Percentiles rank a stretch among this genome's conserved stretches.
Evolutionary conservation across 2,329 filamentous ascomycete species (phyloP).

Genomic region (Aureobasidium leucospermi): DNA sequence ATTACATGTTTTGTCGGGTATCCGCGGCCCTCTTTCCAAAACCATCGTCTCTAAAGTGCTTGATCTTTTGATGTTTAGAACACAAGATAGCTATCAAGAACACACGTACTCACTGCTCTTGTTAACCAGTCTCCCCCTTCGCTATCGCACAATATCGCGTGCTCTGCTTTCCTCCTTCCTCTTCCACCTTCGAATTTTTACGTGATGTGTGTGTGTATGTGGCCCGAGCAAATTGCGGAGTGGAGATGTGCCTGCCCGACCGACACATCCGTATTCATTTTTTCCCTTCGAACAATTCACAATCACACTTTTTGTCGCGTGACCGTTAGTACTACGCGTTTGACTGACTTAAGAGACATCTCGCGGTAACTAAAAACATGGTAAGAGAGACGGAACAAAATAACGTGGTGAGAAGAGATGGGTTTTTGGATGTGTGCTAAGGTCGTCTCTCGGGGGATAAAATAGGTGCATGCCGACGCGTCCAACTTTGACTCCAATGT

Average conservation of each 20-base stretch:
- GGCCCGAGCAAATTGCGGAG: slow-evolving; percentile 11
- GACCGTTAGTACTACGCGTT: not conserved
- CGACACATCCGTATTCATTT: not conserved
- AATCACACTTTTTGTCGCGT: not conserved
- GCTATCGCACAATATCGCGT: not conserved
- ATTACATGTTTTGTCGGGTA: no score
- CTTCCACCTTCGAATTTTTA: not conserved
- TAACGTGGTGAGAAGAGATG: not conserved
- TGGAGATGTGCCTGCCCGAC: not conserved
- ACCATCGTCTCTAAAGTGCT: no score
- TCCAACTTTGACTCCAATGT: slow-evolving; percentile 63
- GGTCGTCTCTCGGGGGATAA: not conserved
- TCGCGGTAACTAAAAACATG: not conserved
- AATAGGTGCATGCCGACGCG: slow-evolving; percentile 66
- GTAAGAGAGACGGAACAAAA: not conserved
- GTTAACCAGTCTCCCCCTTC: no score
- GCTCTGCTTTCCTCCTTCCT: not conserved
- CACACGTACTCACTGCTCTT: no score
- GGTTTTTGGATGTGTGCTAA: not conserved
- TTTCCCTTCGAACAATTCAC: not conserved
- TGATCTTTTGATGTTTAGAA: no score
- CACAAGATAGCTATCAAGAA: no score
- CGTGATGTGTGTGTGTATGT: not conserved
- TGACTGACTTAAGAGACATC: not conserved
- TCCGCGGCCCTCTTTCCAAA: no score